Base-by-base conservation (phyloP, 73 alveolate genomes). In the Stentor roeselii region DNA sequence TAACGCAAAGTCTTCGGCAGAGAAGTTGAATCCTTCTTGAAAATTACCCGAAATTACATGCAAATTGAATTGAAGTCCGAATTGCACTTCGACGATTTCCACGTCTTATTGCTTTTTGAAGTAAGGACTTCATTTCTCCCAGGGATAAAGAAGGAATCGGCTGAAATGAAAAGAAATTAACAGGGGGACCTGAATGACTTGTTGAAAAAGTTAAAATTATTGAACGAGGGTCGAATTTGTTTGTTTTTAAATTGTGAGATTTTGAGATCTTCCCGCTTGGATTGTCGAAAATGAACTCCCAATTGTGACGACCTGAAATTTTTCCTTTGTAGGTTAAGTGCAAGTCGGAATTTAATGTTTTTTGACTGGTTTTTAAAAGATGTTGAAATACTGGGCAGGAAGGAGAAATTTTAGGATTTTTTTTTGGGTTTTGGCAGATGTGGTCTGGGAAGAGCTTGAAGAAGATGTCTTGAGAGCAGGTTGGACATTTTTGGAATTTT, bases 1-100 rank as follows among this genome's bases (percentile, higher is more conserved):
- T 67, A 1, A 67, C 80, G 34, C 80, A 67, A 21, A 67, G 37
- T 2, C 80, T 67, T 67, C 80, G 21, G n/a, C n/a, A n/a, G n/a
- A n/a, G n/a, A n/a, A n/a, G n/a, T n/a, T n/a, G n/a, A n/a, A n/a
- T n/a, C n/a, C n/a, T n/a, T n/a, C n/a, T n/a, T n/a, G n/a, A n/a
- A n/a, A n/a, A n/a, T 50, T 50, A 50, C 67, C 67, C 67, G 21
- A 6, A 50, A 50, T 50, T 50, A 50, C 67, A 50, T 50, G 67
- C 6, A 11, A 50, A 50, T 50, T 50, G 67, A 11, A 50, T 11
- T 50, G 67, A 6, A 50, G 67, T 50, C 21, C 21, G 6, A 6
- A 50, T 11, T 11, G 30, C 6, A 11, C 30, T 11, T 6, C 21
- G 6, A 11, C 67, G 6, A 50, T 50, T 50, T 50, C 21, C 21